Conservation (phyloP, 768 basidiomycete genomes). For the Lyophyllum atratum region DNA sequence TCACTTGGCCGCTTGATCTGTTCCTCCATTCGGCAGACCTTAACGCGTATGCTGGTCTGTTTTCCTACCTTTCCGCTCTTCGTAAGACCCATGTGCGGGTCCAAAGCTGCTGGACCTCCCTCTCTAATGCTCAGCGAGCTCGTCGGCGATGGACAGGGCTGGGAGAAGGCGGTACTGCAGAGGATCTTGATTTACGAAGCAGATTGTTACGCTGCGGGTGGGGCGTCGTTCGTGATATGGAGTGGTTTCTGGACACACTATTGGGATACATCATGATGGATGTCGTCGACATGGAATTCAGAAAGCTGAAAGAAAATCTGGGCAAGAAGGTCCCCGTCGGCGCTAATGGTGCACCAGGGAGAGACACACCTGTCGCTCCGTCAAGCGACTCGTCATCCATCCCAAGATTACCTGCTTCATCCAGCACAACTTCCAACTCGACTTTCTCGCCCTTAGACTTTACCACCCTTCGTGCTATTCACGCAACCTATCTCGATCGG, state of each 20-base stretch:
- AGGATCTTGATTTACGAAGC: slow-evolving; percentile 66
- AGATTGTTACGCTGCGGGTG: slow-evolving; percentile 77
- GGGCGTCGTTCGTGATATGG: slow-evolving; percentile 87
- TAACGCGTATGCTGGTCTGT: slow-evolving; percentile 71
- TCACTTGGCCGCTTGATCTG: slow-evolving; percentile 88
- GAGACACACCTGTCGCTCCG: background rate
- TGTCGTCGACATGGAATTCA: slow-evolving; percentile 84
- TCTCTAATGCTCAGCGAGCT: slow-evolving; percentile 85
- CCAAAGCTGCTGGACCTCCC: slow-evolving; percentile 79
- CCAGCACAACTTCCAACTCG: slow-evolving; percentile 28
- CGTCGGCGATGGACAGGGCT: slow-evolving; percentile 85
- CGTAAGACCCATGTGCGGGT: slow-evolving; percentile 83
- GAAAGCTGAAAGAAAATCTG: slow-evolving; percentile 65
- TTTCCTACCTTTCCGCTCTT: slow-evolving; percentile 81
- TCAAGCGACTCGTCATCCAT: background rate
- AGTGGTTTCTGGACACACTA: slow-evolving; percentile 87
- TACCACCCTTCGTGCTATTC: slow-evolving; percentile 80
- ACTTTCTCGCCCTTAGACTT: slow-evolving; percentile 68
- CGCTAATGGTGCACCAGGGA: background rate
- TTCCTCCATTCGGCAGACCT: slow-evolving; percentile 82
- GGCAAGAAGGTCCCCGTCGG: slow-evolving; percentile 26
- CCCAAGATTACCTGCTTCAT: slow-evolving; percentile 18
- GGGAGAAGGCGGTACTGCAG: slow-evolving; percentile 80
- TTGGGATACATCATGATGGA: slow-evolving; percentile 88
- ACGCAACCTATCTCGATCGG: slow-evolving; percentile 78